Conservation (phyloP, 1,284 basidiomycete genomes). For the Ustilago cynodontis region DNA sequence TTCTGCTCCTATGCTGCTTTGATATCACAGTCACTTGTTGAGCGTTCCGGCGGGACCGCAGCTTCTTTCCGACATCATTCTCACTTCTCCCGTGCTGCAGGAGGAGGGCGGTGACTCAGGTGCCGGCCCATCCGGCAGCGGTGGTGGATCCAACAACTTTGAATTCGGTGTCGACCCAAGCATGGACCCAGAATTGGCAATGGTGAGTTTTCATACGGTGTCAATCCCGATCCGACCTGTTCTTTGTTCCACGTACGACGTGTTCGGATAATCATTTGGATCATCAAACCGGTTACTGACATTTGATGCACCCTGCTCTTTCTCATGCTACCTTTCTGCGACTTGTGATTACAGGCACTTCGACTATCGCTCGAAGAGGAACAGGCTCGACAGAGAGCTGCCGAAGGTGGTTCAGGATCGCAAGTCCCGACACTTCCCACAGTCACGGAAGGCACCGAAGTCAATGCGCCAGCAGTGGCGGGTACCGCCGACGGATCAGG, state of each 20-base stretch:
- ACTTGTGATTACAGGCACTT: slow-evolving; percentile 77
- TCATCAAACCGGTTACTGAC: slow-evolving; percentile 25
- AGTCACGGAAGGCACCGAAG: slow-evolving; percentile 48
- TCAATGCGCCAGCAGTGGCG: slow-evolving; percentile 19
- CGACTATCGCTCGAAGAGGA: slow-evolving; percentile 99
- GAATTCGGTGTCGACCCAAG: slow-evolving; percentile 94
- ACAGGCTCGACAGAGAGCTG: slow-evolving; percentile 79
- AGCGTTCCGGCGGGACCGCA: slow-evolving; percentile 81
- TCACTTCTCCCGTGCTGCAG: slow-evolving; percentile 84
- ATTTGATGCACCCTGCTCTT: not conserved
- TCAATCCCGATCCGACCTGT: not conserved
- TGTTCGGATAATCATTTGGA: slow-evolving; percentile 1
- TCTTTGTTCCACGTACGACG: not conserved
- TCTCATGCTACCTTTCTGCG: not conserved
- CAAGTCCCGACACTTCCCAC: slow-evolving; percentile 49
- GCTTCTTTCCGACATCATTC: slow-evolving; percentile 85
- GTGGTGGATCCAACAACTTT: slow-evolving; percentile 72
- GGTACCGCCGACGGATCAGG: slow-evolving; percentile 24
- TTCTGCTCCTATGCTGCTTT: too few species aligned
- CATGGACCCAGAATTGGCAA: slow-evolving; percentile 94
- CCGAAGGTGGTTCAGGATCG: slow-evolving; percentile 49
- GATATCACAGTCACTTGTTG: slow-evolving; percentile 76
- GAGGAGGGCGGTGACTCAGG: slow-evolving; percentile 75
- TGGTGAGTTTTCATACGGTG: slow-evolving; percentile 75
- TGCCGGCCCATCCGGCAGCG: slow-evolving; percentile 71